Base-by-base conservation (phyloP, 2,329 filamentous ascomycete species). In the Eutypa lata region DNA sequence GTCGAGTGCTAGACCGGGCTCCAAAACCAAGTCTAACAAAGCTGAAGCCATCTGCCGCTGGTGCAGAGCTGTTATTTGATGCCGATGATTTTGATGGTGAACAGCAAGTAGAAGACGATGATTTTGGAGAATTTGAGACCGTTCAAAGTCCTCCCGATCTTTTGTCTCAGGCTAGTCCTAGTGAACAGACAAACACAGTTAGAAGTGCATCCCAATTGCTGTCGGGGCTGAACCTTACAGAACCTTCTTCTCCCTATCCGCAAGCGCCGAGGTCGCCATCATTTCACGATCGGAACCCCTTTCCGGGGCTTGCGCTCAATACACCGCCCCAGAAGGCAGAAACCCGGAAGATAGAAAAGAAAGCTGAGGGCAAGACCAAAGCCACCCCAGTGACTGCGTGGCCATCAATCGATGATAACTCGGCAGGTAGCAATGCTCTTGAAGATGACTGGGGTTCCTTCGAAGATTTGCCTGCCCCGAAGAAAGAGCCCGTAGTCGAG, bases 41-140 rank as follows among this genome's bases (percentile, higher is more conserved):
- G n/a, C 50, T 47, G 11, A 53, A 49, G n/a, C 61, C 54, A 18
- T 11, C 44, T 7, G 16, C 38, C 5, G 56, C 65, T 1, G 71
- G 82, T 43, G 68, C 79, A 2, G 80, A 83, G 57, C 78, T 90
- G 3, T 71, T 90, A 2, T 90, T 90, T 65, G 86, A 90, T 67
- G 86, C 81, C 35, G 78, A 81, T 42, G 78, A 83, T 48, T 80
- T 79, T 57, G 76, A 63, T 5, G 72, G 72, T 11, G 74, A 72
- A 7, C 71, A 73, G n/a, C 65, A 61, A 31, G 63, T 60, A 6
- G 76, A 80, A 21, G 78, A 79, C 46, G 80, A 80, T 31, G 79
- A 83, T 33, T 84, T 85, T 70, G 84, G 82, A 14, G 82, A 84
- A 47, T 86, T 86, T 61, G 81, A 84, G 64, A 76, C 74, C 19